Evolutionary conservation across 352 stramenopile species (phyloP).

Genomic region (Phytophthora chlamydospora): DNA sequence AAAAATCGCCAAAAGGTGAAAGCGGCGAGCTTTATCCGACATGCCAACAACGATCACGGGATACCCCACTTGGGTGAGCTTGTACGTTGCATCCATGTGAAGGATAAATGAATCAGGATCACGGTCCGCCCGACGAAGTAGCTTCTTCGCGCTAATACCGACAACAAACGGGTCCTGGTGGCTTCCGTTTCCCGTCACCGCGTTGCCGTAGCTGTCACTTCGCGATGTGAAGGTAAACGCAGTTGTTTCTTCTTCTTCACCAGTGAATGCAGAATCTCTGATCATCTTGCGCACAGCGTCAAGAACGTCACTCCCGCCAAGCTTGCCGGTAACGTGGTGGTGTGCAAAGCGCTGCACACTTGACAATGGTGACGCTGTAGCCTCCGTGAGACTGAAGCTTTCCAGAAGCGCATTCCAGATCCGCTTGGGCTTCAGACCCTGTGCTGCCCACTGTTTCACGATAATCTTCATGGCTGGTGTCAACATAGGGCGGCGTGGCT

Average conservation of each 20-base stretch:
- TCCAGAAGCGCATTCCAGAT: conserved; percentile 17
- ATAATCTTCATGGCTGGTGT: conserved; percentile 18
- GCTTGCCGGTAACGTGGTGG: conserved; percentile 4
- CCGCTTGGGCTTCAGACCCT: conserved; percentile 17
- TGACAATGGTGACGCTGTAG: not conserved
- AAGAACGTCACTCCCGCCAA: conserved; percentile 13
- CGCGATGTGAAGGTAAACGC: conserved; percentile 15
- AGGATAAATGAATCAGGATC: conserved; percentile 17
- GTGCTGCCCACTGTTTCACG: conserved; percentile 2
- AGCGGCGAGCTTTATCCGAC: conserved; percentile 21
- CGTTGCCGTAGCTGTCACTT: not conserved
- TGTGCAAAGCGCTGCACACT: conserved; percentile 12
- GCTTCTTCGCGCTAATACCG: conserved; percentile 15
- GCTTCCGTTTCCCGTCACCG: conserved; percentile 11
- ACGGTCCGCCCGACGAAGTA: conserved; percentile 7
- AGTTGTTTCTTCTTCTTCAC: conserved; percentile 12
- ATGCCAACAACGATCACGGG: conserved; percentile 26
- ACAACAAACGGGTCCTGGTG: conserved; percentile 17
- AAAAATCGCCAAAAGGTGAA: conserved; percentile 34
- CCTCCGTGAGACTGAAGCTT: conserved; percentile 12
- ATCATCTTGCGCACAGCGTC: conserved; percentile 1
- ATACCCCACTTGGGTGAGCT: conserved; percentile 28
- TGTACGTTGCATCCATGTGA: conserved; percentile 40
- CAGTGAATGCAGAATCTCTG: conserved; percentile 2
- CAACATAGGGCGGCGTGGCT: conserved; percentile 5